phyloP scores from a whole-genome alignment of 2,329 filamentous ascomycete species.

The Talaromyces sp. region DNA sequence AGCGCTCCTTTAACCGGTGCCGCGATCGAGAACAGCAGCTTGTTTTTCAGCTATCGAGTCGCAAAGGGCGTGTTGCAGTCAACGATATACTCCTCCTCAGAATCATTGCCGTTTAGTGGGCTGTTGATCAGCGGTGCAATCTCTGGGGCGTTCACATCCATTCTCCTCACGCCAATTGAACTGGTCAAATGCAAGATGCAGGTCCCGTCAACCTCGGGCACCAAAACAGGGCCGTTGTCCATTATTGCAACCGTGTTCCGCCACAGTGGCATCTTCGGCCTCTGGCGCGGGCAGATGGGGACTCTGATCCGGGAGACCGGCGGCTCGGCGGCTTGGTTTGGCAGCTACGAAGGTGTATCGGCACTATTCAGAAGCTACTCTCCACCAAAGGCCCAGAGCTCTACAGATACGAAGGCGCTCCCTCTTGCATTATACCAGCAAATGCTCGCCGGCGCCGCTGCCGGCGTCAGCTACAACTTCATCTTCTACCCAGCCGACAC shows the following conservation, averaged over 20 bases:
- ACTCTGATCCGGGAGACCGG: constrained; percentile 92
- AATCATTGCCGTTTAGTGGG: constrained; percentile 65
- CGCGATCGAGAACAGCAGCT: constrained; percentile 81
- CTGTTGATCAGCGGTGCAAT: constrained; percentile 77
- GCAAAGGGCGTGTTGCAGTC: constrained; percentile 59
- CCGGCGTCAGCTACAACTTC: constrained; percentile 94
- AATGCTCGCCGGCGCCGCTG: constrained; percentile 76
- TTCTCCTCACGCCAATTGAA: constrained; percentile 90
- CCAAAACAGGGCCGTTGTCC: constrained; percentile 55
- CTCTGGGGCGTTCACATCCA: constrained; percentile 80
- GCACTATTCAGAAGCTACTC: constrained; percentile 57
- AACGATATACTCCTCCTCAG: constrained; percentile 49
- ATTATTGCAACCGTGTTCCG: constrained; percentile 76
- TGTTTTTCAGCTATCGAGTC: constrained; percentile 86
- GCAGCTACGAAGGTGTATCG: constrained; percentile 75
- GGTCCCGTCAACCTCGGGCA: constrained; percentile 50
- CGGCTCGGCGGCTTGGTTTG: constrained; percentile 92
- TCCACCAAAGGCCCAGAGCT: constrained; percentile 1
- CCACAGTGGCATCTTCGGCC: constrained; percentile 74
- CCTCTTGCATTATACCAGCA: constrained; percentile 78
- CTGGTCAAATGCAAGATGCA: constrained; percentile 99
- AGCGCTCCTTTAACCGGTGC: constrained; percentile 86
- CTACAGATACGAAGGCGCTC: constrained; percentile 15
- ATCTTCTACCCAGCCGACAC: constrained; percentile 96
- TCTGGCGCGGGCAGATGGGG: constrained; percentile 92